Percentiles rank a stretch among this genome's conserved stretches.
These are phyloP conservation scores for Suillus ampliporus DNA, from an alignment of 768 basidiomycete genomes.

Conservation along the genomic window DNA sequence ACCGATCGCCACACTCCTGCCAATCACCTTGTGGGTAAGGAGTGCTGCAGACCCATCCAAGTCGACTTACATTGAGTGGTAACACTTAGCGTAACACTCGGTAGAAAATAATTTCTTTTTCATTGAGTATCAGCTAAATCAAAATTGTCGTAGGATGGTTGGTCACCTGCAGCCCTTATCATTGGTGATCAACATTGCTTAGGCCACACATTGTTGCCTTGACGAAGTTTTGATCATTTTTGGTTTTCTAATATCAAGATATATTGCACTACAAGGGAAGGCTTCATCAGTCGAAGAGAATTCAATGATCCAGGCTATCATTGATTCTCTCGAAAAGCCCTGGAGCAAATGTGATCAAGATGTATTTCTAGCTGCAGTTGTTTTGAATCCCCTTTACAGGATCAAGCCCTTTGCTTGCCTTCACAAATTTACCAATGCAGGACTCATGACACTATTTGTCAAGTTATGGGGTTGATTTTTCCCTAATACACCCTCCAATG, in stretches of 20 bases:
- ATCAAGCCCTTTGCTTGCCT: constrained; percentile 5
- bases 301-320: constrained; percentile 23
- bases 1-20: no score
- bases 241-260: constrained; percentile 30
- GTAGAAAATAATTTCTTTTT: constrained; percentile 23
- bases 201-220: constrained; percentile 34
- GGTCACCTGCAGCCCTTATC: constrained; percentile 21
- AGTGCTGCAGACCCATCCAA: no score
- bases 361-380: constrained; percentile 30
- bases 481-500: background rate
- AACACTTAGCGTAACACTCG: no score
- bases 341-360: constrained; percentile 33
- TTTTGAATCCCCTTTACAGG: constrained; percentile 41
- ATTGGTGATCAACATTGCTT: constrained; percentile 36
- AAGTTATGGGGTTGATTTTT: constrained; percentile 7
- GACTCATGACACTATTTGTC: constrained; percentile 2
- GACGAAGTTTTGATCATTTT: constrained; percentile 40
- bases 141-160: background rate
- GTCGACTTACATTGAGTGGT: no score
- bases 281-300: constrained; percentile 7
- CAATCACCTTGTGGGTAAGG: no score
- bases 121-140: background rate
- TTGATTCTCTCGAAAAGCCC: constrained; percentile 29
- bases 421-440: constrained; percentile 8
- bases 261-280: constrained; percentile 10